Evolutionary conservation across 768 basidiomycete species (phyloP), one percentile per base, ranked within the genome.

Genomic region (Lentinula detonsa): DNA sequence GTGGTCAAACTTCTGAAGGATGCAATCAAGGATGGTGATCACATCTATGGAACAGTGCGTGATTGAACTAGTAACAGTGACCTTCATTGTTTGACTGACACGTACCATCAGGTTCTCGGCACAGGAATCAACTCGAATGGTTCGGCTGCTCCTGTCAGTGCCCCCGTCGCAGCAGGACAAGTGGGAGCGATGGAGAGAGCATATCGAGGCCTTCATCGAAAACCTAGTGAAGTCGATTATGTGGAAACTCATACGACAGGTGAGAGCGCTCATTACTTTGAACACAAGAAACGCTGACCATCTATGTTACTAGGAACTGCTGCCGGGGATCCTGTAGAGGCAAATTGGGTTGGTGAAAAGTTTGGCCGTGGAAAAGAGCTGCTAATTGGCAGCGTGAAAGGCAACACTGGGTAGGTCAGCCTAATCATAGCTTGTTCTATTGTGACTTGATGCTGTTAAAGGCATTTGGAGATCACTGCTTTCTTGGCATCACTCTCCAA

Each of bases 181-280:
- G 68, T 64, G 16, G 67, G 71, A 31, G 74, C 76, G 2, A 80
- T 80, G 72, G 63, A 57, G 3, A 65, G 65, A 18, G 78, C 77
- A 1, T 81, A 71, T 63, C 40, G 64, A 11, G 63, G 67, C 4
- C 70, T 73, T 5, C 65, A 69, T 1, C 66, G 71, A 28, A 58
- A 55, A 10, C 77, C 78, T 2, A 60, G 57, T 1, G 78, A 82
- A 23, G 77, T 78, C 2, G 81, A 81, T 61, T 83, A 72, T 63
- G 72, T 83, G 0, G 82, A 83, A 63, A 62, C 79, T 11, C 82
- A 84, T 61, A 79, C 77, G 16, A 82, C 82, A 16, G 81, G 78
- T 69, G 54, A 37, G 65, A 57, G 51, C n/a, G 21, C 28, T 28
- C 28, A 28, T 34, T 8, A 10, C 23, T 3, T 46, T 8, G 5